Base-by-base conservation (phyloP, 2,329 filamentous ascomycete species). In the Aureobasidium pullulans region DNA sequence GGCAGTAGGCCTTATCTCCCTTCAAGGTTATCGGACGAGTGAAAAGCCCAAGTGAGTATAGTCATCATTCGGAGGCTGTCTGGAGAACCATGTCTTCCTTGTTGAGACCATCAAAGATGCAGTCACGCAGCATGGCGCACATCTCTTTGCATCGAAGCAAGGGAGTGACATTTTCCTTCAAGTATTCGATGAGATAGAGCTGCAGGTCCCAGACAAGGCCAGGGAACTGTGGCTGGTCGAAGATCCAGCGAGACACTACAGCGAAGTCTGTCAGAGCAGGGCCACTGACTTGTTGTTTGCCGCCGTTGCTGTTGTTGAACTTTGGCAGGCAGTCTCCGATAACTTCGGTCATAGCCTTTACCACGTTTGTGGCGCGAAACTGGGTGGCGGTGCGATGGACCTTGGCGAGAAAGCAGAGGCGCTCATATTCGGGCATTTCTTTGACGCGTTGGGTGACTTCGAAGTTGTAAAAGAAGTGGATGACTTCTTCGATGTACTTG, bases 381-480 rank as follows among this genome's bases (percentile, higher is more conserved):
- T 47, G 53, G 3, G 53, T 31, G 19, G 53, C 53, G 9, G 53
- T 57, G 43, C 53, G 42, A 31, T 57, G 43, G 11, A 47, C 39
- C 9, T 54, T 54, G 39, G 39, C 50, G 11, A 46, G 43, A 42
- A 29, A 32, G 19, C 19, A 47, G 57, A 59, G 36, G 31, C 40
- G 49, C 19, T 46, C 37, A 37, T 37, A 11, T 5, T 10, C 46
- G 15, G 48, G 39, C 40, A 60, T 23, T 32, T 54, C 39, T 6
- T 28, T 46, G 19, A 52, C 48, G 23, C 39, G 23, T 16, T 16
- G 31, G 16, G 42, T 47, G 42, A 57, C 37, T 31, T 8, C 11
- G 53, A 46, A 57, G 16, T 47, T 36, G 53, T 46, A 57, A 42
- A 57, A 47, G 53, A 57, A 57, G 42, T 46, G 53, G 8, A 47